Percentiles rank a stretch among this genome's conserved stretches.
phyloP scores from a whole-genome alignment of 1,139 yeast genomes.

The Pichia sp. region DNA sequence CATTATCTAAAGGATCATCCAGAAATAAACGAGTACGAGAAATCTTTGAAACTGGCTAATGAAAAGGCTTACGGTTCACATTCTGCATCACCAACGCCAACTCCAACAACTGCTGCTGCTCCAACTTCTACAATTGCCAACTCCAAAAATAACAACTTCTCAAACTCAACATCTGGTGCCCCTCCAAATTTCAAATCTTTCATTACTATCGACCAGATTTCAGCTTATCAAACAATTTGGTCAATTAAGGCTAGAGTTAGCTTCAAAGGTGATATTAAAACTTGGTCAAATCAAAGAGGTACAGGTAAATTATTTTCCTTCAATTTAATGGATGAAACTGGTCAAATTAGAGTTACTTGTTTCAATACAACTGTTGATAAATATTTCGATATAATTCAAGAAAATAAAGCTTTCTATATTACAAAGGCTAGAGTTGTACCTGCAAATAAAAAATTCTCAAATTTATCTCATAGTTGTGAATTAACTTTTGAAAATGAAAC shows the following conservation, averaged over 20 bases:
- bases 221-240: constrained; percentile 91
- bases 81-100: constrained; percentile 3
- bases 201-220: constrained; percentile 75
- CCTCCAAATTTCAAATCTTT: constrained; percentile 27
- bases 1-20: constrained; percentile 23
- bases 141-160: constrained; percentile 13
- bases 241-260: constrained; percentile 88
- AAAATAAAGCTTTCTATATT: constrained; percentile 82
- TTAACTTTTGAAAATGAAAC: constrained; percentile 76
- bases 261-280: constrained; percentile 78
- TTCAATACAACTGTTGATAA: constrained; percentile 83
- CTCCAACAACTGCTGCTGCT: constrained; percentile 24
- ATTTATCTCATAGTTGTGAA: constrained; percentile 83
- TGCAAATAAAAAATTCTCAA: constrained; percentile 82
- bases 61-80: too few relatives aligned
- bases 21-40: constrained; percentile 9
- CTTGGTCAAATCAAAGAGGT: constrained; percentile 81
- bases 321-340: constrained; percentile 86
- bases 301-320: constrained; percentile 88
- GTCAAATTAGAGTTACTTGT: constrained; percentile 94
- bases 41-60: not conserved
- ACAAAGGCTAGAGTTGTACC: constrained; percentile 75
- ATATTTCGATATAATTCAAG: constrained; percentile 67
- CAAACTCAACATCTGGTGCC: constrained; percentile 12
- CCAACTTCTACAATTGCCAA: constrained; percentile 7